Conservation (phyloP, 176 grass and related monocot genomes). For the Tillandsia fasciculata region DNA sequence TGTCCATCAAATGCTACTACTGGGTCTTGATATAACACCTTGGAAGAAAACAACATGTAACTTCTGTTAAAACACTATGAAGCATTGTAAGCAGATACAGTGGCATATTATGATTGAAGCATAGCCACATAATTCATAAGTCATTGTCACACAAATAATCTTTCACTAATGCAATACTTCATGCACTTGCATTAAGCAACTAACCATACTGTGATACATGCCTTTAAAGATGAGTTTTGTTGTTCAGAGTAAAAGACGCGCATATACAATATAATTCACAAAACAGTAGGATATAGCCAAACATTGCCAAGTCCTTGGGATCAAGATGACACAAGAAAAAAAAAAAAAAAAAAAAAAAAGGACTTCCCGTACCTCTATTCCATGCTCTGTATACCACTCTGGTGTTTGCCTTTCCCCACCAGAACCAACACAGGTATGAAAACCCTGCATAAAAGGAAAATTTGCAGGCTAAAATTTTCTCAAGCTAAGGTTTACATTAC, state of each 20-base stretch:
- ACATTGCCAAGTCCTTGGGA: neutral
- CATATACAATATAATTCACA: neutral
- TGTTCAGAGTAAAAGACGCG: too few relatives aligned
- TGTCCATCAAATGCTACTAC: constrained; percentile 72
- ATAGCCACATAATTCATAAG: neutral
- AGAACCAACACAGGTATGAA: constrained; percentile 89
- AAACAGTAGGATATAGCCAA: neutral
- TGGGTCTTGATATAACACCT: constrained; percentile 90
- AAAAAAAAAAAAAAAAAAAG: neutral
- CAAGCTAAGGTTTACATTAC: neutral
- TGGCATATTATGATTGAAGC: neutral
- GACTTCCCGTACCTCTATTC: constrained; percentile 62
- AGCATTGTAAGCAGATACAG: neutral
- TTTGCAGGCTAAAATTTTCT: neutral
- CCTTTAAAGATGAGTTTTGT: too few relatives aligned
- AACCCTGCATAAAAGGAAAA: constrained; percentile 48
- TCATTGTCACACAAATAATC: neutral
- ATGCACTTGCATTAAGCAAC: too few relatives aligned
- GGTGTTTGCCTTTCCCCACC: constrained; percentile 65
- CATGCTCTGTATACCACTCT: constrained; percentile 85
- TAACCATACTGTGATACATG: neutral
- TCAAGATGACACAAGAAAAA: constrained; percentile 2
- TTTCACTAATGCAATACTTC: too few relatives aligned
- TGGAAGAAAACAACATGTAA: neutral
- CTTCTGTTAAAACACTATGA: neutral